phyloP scores from a whole-genome alignment of 2,329 filamentous ascomycete species.

The Nothopassalora personata region DNA sequence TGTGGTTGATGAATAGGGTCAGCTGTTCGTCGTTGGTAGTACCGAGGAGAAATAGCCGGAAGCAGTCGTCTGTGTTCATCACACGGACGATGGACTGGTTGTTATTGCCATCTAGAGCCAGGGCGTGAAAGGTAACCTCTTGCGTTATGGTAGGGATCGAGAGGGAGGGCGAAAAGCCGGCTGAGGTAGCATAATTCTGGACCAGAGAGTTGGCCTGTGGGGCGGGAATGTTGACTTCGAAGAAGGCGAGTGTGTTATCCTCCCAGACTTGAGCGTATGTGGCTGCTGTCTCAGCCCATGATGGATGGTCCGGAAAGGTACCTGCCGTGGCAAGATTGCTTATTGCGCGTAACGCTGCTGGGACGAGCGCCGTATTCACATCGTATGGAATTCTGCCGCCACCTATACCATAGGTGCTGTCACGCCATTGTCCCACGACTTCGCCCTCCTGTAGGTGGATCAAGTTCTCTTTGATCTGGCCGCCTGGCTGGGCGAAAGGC shows the following conservation, averaged over 20 bases:
- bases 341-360: slow-evolving; percentile 57
- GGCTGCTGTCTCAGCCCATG: slow-evolving; percentile 45
- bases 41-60: slow-evolving; percentile 56
- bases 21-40: slow-evolving; percentile 52
- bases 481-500: slow-evolving; percentile 45
- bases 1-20: slow-evolving; percentile 52
- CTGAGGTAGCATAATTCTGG: slow-evolving; percentile 41
- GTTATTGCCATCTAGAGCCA: slow-evolving; percentile 52
- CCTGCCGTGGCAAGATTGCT: slow-evolving; percentile 46
- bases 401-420: slow-evolving; percentile 56
- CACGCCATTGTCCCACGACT: slow-evolving; percentile 58
- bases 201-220: slow-evolving; percentile 45
- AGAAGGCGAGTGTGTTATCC: slow-evolving; percentile 55
- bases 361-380: slow-evolving; percentile 59
- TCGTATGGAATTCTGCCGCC: slow-evolving; percentile 61
- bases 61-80: slow-evolving; percentile 61
- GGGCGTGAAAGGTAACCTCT: slow-evolving; percentile 50
- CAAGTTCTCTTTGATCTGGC: slow-evolving; percentile 50
- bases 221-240: slow-evolving; percentile 44
- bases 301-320: slow-evolving; percentile 47
- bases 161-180: slow-evolving; percentile 40
- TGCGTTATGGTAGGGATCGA: slow-evolving; percentile 40
- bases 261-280: slow-evolving; percentile 58
- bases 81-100: slow-evolving; percentile 49
- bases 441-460: slow-evolving; percentile 53